Base-by-base conservation (phyloP, 2,329 filamentous ascomycete genomes). In the Allantophomopsis cytisporea region DNA sequence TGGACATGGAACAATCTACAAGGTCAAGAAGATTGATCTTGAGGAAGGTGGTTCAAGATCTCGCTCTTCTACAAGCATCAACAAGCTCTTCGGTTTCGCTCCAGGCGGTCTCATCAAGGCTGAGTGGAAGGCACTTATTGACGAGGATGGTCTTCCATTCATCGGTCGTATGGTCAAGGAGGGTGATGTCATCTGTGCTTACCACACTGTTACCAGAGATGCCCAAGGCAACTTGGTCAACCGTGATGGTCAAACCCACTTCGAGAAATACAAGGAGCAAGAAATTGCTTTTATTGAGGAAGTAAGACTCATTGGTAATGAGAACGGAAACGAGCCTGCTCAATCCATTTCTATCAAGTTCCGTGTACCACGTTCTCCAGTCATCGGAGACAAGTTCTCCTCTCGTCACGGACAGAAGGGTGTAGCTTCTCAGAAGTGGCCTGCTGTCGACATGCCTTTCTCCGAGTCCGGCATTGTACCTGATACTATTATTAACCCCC, bases 351-450 rank as follows among this genome's bases (percentile, higher is more conserved):
- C 86, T 43, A 76, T 98, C 67, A 96, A 95, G 63, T 82, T 94
- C 52, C 83, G 91, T 30, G 73, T 96, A 45, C 89, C 91, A 32
- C 81, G 91, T 53, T 79, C 83, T 14, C 91, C 91, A 6, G 72
- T 94, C 50, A 95, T 98, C 43, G 91, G 91, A 59, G 91, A 98
- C 71, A 98, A 98, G 62, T 98, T 98, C 67, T 96, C 91, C 10
- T 98, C 91, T 36, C 82, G 91, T 45, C 91, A 98, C 69, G 91
- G 91, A 44, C 91, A 98, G 60, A 98, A 98, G 64, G 91, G 91
- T 76, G 91, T 96, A 38, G 80, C 75, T 54, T 95, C 87, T 14
- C 89, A 96, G 58, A 91, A 95, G 59, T 98, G 91, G 87, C 91
- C 88, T 1, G 74, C 80, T 2, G 68, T 83, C 43, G 88, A 96